These are phyloP conservation scores for Proteromonas lacertae DNA, from an alignment of 352 stramenopile species.

Conservation along the genomic window DNA sequence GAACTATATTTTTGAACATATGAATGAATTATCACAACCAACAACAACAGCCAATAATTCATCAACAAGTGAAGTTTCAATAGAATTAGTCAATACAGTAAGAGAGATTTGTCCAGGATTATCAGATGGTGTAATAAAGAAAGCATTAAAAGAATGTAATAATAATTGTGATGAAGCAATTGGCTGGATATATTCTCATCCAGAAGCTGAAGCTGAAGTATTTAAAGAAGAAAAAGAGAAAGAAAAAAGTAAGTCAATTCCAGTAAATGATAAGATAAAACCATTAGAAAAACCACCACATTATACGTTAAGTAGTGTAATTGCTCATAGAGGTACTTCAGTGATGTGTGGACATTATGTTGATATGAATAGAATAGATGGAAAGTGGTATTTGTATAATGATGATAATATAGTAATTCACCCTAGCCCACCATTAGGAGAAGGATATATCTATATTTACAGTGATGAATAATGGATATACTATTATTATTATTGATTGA, in stretches of 20 bases:
- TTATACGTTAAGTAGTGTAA: slow-evolving; percentile 80
- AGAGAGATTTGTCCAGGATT: background rate
- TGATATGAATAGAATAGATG: slow-evolving; percentile 77
- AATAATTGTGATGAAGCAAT: slow-evolving; percentile 30
- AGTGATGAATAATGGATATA: no score
- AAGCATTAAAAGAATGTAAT: slow-evolving; percentile 43
- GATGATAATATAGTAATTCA: slow-evolving; percentile 95
- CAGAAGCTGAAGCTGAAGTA: slow-evolving; percentile 31
- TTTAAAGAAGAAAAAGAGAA: slow-evolving; percentile 8
- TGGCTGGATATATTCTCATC: slow-evolving; percentile 38
- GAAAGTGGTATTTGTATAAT: slow-evolving; percentile 92
- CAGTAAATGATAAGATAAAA: slow-evolving; percentile 1
- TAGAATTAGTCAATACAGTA: background rate
- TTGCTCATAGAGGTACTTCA: slow-evolving; percentile 92
- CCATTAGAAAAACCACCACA: background rate
- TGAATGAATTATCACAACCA: slow-evolving; percentile 85
- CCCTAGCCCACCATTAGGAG: no score
- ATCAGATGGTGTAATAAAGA: slow-evolving; percentile 17
- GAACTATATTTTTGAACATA: slow-evolving; percentile 93
- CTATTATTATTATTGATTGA: no score
- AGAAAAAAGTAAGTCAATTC: background rate
- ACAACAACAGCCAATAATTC: slow-evolving; percentile 15
- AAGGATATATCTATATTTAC: no score
- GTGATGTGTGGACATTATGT: slow-evolving; percentile 88
- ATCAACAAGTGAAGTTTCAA: background rate